Evolutionary conservation across 225 moss, liverwort and hornwort species (phyloP), one percentile per base, ranked within the genome.

Genomic region (Lunularia cruciata): DNA sequence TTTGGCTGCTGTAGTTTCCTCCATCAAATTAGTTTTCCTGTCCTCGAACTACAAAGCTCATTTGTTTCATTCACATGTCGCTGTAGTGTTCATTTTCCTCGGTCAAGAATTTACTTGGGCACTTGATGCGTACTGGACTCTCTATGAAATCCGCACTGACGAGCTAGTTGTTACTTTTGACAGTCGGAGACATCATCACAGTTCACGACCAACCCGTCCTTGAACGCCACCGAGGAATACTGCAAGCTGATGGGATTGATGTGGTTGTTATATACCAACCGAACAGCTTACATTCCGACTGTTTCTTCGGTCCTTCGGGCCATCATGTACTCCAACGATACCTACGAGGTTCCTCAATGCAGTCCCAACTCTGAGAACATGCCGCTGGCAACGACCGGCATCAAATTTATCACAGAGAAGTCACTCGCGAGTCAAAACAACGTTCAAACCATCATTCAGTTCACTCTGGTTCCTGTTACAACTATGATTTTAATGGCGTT

Each of bases 191-290:
- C 63, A 30, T 33, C 73, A 5, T 63, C 63, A 8, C 64, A 73
- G 22, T 63, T 73, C 30, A 73, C 73, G 28, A 65, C 64, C 39
- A 73, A 36, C 27, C 63, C 73, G 40, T 16, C 42, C 18, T 33
- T 65, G 65, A 73, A 73, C 43, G 65, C 53, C 25, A 73, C 73
- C 13, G 62, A 64, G 28, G 64, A 73, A 26, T 65, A 73, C 53
- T 73, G 73, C 64, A 65, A 73, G 64, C 73, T 73, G 51, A 73
- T 73, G 73, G 73, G 73, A 57, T 32, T 73, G 23, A 73, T 73
- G 73, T 73, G 73, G 73, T 54, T 73, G 30, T 64, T 73, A 5
- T 73, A 73, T 54, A 73, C 22, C 54, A 73, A 73, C 35, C 51
- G 73, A 20, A 63, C 73, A 11, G 73, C 64, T 0, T 73, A 73